Evolutionary conservation across 73 alveolate species (phyloP).

Genomic region (Paramecium sonneborni): DNA sequence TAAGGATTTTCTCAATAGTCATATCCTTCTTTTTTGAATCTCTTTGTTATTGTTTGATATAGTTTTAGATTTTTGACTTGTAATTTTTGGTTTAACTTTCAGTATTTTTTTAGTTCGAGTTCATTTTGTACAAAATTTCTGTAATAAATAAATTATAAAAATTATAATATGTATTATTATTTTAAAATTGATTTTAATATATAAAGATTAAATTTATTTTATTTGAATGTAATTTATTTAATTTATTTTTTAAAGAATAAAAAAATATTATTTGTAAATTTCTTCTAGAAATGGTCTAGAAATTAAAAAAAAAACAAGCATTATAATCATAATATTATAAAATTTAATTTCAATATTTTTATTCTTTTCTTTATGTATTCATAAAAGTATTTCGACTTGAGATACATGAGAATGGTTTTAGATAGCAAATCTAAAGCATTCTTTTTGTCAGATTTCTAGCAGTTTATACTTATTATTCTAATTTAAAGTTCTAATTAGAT

Average conservation of each 20-base stretch:
- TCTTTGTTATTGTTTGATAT: not conserved
- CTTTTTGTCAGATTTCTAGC: not conserved
- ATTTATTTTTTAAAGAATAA: too few species aligned
- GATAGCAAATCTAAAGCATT: not conserved
- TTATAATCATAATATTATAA: not conserved
- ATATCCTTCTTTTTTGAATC: not conserved
- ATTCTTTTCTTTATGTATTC: not conserved
- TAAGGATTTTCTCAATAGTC: not conserved
- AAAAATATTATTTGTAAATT: too few species aligned
- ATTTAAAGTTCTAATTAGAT: not conserved
- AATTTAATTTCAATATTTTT: not conserved
- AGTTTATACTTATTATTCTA: not conserved
- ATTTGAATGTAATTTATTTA: too few species aligned
- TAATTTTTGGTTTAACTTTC: not conserved
- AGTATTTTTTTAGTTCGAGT: not conserved
- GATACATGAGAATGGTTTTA: not conserved
- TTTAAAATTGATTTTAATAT: too few species aligned
- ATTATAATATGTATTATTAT: not conserved
- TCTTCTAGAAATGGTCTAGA: too few species aligned
- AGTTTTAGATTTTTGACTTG: not conserved
- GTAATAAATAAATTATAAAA: not conserved
- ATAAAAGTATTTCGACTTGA: not conserved
- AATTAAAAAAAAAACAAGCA: not conserved
- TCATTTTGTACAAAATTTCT: not conserved
- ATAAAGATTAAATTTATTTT: too few species aligned